phyloP scores from a whole-genome alignment of 768 basidiomycete genomes.

The Rhodotorula kratochvilovae region DNA sequence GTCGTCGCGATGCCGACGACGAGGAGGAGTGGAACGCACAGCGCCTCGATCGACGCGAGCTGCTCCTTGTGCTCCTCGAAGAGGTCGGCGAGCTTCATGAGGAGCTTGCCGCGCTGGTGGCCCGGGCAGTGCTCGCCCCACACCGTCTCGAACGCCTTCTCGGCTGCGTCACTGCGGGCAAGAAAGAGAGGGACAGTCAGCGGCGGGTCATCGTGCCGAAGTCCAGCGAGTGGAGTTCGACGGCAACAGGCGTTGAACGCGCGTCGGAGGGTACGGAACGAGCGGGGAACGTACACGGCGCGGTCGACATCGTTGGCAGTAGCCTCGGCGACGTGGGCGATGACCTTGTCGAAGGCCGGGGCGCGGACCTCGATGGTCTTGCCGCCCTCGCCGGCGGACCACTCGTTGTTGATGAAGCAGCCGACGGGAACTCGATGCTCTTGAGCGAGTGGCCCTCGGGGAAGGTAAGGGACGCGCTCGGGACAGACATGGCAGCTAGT shows the following conservation, averaged over 20 bases:
- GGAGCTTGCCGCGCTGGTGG: slow-evolving; percentile 48
- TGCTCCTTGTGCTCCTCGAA: slow-evolving; percentile 62
- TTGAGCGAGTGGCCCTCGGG: slow-evolving; percentile 27
- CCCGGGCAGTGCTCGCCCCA: slow-evolving; percentile 68
- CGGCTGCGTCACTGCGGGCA: slow-evolving; percentile 53
- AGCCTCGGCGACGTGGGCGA: slow-evolving; percentile 50
- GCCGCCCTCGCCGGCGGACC: slow-evolving; percentile 56
- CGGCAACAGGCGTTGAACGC: too few species aligned
- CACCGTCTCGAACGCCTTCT: slow-evolving; percentile 59
- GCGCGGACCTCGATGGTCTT: slow-evolving; percentile 61
- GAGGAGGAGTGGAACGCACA: too few species aligned
- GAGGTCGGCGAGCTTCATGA: slow-evolving; percentile 62
- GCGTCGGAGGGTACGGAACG: not conserved
- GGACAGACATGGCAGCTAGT: not conserved
- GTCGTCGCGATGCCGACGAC: too few species aligned
- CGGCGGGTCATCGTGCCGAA: not conserved
- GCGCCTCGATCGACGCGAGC: slow-evolving; percentile 66
- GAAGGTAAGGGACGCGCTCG: slow-evolving; percentile 41
- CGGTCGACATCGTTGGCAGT: slow-evolving; percentile 60
- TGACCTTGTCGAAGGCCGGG: slow-evolving; percentile 61
- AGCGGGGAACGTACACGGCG: slow-evolving; percentile 54
- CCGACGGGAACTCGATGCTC: slow-evolving; percentile 55
- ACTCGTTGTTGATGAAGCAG: slow-evolving; percentile 68
- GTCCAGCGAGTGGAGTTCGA: too few species aligned
- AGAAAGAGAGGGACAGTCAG: not conserved